Evolutionary conservation across 805 yeast species (phyloP), one percentile per base, ranked within the genome.

Genomic region (Teunomyces barrocoloradensis): DNA sequence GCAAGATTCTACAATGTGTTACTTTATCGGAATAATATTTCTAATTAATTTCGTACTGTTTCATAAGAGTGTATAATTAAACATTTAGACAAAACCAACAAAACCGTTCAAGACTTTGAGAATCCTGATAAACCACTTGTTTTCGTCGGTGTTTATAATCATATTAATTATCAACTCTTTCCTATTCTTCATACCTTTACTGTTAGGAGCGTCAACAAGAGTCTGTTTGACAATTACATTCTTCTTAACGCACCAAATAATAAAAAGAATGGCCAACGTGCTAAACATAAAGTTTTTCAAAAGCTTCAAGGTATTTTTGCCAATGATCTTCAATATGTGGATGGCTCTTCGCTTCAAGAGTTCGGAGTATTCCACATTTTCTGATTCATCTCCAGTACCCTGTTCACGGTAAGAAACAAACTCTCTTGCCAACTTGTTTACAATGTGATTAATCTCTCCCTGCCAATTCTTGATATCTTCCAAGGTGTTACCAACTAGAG

Each of bases 381-480:
- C 53, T 5, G 47, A 48, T 3, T 59, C 61, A 45, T 51, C 51
- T 1, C 48, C 41, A 13, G 33, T 20, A 12, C 44, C 27, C 4
- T 42, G 38, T 6, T 45, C 32, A 18, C 46, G 32, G 25, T 28
- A 44, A 20, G 39, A 33, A 23, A 52, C 50, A 21, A 53, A 46
- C 50, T 79, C 83, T 44, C 68, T 61, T 13, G 76, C 66, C 35
- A 80, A 68, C 55, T 73, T 71, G 49, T 66, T 69, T 45, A 80
- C 63, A 6, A 80, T 66, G 42, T 69, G 53, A 50, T 78, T 79
- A 42, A 79, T 75, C 46, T 79, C 83, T 28, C 69, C 71, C 56
- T 78, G 83, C 84, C 84, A 79, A 41, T 65, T 69, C 36, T 71
- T 65, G 50, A 79, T 74, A 35, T 78, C 82, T 36, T 69, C 74